Percentiles rank a stretch among this genome's conserved stretches.
These are phyloP conservation scores for Aureobasidium mangrovei DNA, from an alignment of 2,329 filamentous ascomycete species.

Conservation along the genomic window DNA sequence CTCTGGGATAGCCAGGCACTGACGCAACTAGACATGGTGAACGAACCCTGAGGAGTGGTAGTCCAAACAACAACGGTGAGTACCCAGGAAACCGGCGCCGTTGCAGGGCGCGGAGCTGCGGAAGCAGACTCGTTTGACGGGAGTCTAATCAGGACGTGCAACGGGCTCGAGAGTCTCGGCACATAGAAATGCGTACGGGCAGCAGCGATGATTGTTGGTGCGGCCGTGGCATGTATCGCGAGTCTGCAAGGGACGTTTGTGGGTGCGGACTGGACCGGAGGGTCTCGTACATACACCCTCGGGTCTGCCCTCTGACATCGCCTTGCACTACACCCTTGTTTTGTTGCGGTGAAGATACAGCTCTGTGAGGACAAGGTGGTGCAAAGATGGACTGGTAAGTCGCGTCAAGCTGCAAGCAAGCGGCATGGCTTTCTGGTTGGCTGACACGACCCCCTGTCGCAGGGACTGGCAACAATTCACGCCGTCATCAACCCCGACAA, in stretches of 20 bases:
- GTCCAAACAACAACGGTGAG: constrained; percentile 2
- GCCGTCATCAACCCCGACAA: constrained; percentile 41
- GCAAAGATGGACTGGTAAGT: constrained; percentile 13
- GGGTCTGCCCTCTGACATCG: constrained; percentile 2
- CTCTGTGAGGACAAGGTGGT: neutral
- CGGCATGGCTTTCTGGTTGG: neutral
- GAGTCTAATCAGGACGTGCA: constrained; percentile 10
- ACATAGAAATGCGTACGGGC: neutral
- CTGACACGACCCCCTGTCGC: constrained; percentile 9
- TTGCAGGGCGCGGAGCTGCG: constrained; percentile 1
- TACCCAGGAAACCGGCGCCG: constrained; percentile 3
- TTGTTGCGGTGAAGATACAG: constrained; percentile 1
- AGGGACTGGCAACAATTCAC: constrained; percentile 31
- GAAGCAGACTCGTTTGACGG: constrained; percentile 10
- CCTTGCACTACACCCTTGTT: neutral
- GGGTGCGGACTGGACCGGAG: constrained; percentile 2
- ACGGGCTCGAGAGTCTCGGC: constrained; percentile 11
- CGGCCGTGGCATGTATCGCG: constrained; percentile 9
- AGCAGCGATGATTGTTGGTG: neutral
- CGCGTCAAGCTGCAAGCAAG: neutral
- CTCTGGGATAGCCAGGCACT: neutral
- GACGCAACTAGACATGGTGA: constrained; percentile 7
- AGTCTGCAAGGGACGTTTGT: constrained; percentile 10
- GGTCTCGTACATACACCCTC: constrained; percentile 9
- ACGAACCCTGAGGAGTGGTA: neutral